Conservation (phyloP, 768 basidiomycete genomes). For the Boletus rufocinnamomeus region DNA sequence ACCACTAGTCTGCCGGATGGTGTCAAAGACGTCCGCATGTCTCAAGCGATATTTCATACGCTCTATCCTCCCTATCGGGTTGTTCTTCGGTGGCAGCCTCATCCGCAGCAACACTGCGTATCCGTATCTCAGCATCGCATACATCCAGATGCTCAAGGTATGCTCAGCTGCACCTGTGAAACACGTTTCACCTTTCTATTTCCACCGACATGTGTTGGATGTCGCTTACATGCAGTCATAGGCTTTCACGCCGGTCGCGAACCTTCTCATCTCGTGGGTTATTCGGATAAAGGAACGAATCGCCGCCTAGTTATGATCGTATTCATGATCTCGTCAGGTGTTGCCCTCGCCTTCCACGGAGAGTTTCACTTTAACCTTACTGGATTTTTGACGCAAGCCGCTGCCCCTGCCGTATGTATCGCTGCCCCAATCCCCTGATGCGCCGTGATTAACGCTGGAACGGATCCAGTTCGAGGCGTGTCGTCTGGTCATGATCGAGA, state of each 20-base stretch:
- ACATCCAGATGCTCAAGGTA: constrained; percentile 97
- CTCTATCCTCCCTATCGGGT: constrained; percentile 90
- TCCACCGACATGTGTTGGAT: neutral
- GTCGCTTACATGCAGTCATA: constrained; percentile 37
- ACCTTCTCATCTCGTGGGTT: constrained; percentile 90
- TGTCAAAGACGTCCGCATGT: constrained; percentile 75
- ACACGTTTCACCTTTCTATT: neutral
- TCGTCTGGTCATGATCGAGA: constrained; percentile 94
- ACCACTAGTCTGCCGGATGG: constrained; percentile 83
- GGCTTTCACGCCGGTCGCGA: constrained; percentile 90
- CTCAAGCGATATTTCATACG: constrained; percentile 73
- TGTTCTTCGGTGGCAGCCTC: constrained; percentile 91
- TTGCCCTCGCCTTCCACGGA: constrained; percentile 86
- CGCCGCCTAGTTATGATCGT: constrained; percentile 81
- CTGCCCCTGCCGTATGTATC: constrained; percentile 69
- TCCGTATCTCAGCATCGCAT: constrained; percentile 86
- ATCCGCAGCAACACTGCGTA: constrained; percentile 92
- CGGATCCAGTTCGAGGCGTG: constrained; percentile 82
- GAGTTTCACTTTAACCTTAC: constrained; percentile 83
- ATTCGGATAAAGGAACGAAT: constrained; percentile 86
- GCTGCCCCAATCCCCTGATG: neutral
- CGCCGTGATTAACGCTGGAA: constrained; percentile 1
- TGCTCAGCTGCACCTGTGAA: constrained; percentile 13
- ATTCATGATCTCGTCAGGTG: constrained; percentile 86
- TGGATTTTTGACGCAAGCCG: constrained; percentile 86